A percentile compares a stretch with the other conserved stretches of the same genome.
phyloP scores from a whole-genome alignment of 2,329 filamentous ascomycete genomes.

The Botryotinia convoluta region DNA sequence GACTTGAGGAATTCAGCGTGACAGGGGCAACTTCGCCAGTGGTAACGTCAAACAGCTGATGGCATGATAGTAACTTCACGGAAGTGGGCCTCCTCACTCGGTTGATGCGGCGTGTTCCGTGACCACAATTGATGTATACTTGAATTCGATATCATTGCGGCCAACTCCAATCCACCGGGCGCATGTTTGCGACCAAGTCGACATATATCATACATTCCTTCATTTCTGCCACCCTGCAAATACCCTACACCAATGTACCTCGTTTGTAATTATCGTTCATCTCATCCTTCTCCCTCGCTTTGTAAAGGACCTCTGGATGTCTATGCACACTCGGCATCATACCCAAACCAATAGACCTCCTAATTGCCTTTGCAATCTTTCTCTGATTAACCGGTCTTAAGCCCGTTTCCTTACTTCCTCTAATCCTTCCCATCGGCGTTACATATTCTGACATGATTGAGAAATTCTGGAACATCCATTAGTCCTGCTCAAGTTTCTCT shows the following conservation, averaged over 20 bases:
- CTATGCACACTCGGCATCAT: slow-evolving; percentile 87
- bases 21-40: background rate
- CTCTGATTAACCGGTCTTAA: slow-evolving; percentile 87
- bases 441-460: slow-evolving; percentile 87
- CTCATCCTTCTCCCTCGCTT: slow-evolving; percentile 18
- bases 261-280: slow-evolving; percentile 6
- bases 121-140: background rate
- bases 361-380: slow-evolving; percentile 87
- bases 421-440: slow-evolving; percentile 80
- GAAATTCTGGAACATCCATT: slow-evolving; percentile 68
- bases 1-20: background rate
- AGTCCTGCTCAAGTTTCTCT: slow-evolving; percentile 7
- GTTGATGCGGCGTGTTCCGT: background rate
- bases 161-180: background rate
- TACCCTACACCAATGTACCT: background rate
- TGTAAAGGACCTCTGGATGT: slow-evolving; percentile 74
- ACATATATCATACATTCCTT: slow-evolving; percentile 2
- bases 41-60: background rate
- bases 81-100: background rate
- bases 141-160: background rate
- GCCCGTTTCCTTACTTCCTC: slow-evolving; percentile 70
- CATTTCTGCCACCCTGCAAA: background rate
- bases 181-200: background rate
- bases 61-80: background rate
- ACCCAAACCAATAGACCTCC: slow-evolving; percentile 83